Conservation (phyloP, 768 basidiomycete genomes). For the Psilocybe tampanensis region DNA sequence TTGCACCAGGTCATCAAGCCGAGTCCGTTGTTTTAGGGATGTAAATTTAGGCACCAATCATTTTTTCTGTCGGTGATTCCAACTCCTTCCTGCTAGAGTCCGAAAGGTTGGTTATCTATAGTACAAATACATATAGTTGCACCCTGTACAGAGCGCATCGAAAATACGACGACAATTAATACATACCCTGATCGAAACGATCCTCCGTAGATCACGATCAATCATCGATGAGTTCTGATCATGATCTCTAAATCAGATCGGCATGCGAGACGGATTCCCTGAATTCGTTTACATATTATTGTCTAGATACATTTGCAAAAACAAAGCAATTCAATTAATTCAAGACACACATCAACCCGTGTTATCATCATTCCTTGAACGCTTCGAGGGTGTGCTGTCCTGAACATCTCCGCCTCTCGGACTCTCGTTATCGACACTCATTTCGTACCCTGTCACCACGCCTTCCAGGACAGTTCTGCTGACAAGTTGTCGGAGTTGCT, state of each 20-base stretch:
- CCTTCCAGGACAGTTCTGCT: slow-evolving; percentile 68
- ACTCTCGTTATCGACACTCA: slow-evolving; percentile 31
- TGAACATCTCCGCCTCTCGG: slow-evolving; percentile 14
- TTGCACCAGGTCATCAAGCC: no score
- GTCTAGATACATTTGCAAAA: slow-evolving; percentile 8
- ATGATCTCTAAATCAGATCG: slow-evolving; percentile 34
- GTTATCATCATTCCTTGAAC: slow-evolving; percentile 31
- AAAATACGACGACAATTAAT: slow-evolving; percentile 17
- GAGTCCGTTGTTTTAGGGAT: background rate
- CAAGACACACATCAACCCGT: slow-evolving; percentile 5
- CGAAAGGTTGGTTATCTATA: slow-evolving; percentile 13
- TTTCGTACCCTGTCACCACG: slow-evolving; percentile 59
- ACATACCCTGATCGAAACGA: slow-evolving; percentile 24
- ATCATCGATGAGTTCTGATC: slow-evolving; percentile 30
- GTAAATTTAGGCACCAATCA: background rate
- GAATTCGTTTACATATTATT: slow-evolving; percentile 14
- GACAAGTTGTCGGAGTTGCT: slow-evolving; percentile 65
- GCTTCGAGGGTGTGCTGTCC: slow-evolving; percentile 36
- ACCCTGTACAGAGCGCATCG: background rate
- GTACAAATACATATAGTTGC: slow-evolving; percentile 8
- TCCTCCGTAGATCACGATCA: slow-evolving; percentile 31
- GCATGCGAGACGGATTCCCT: background rate
- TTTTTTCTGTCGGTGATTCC: background rate
- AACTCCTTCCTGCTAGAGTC: background rate
- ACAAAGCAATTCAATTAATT: background rate